Conservation (phyloP, 1,284 basidiomycete species). For the Ganoderma lucidum region DNA sequence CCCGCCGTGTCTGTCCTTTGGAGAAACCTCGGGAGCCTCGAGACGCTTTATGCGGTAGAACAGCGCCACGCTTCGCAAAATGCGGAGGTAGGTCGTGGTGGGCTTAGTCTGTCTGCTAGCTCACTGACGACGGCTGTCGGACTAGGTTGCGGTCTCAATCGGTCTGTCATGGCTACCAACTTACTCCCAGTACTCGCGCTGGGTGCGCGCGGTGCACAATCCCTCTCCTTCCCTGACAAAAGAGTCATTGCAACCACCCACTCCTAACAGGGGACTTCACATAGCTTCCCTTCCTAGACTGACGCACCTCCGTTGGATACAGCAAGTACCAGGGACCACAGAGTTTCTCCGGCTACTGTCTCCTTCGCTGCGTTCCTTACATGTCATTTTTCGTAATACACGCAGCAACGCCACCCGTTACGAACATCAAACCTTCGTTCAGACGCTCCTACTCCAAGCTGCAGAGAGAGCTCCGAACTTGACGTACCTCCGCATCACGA, state of each 20-base stretch:
- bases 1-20: conserved; percentile 11
- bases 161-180: conserved; percentile 3
- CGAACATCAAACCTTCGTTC: conserved; percentile 4
- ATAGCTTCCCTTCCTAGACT: not conserved
- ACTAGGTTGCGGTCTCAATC: conserved; percentile 4
- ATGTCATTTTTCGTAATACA: conserved; percentile 11
- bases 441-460: conserved; percentile 3
- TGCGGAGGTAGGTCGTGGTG: not conserved
- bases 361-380: not conserved
- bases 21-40: conserved; percentile 10
- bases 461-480: conserved; percentile 6
- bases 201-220: conserved; percentile 4
- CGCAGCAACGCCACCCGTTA: not conserved
- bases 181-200: not conserved
- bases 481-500: conserved; percentile 17
- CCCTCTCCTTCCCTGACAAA: not conserved
- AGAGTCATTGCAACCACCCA: not conserved
- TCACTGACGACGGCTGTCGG: not conserved
- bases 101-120: not conserved
- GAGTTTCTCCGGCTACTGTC: conserved; percentile 9
- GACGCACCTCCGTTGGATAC: conserved; percentile 10
- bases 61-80: not conserved
- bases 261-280: too few relatives aligned
- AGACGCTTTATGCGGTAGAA: not conserved
- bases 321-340: conserved; percentile 10